Evolutionary conservation across 176 grass and related monocot genomes (phyloP).

Genomic region (Canna indica): DNA sequence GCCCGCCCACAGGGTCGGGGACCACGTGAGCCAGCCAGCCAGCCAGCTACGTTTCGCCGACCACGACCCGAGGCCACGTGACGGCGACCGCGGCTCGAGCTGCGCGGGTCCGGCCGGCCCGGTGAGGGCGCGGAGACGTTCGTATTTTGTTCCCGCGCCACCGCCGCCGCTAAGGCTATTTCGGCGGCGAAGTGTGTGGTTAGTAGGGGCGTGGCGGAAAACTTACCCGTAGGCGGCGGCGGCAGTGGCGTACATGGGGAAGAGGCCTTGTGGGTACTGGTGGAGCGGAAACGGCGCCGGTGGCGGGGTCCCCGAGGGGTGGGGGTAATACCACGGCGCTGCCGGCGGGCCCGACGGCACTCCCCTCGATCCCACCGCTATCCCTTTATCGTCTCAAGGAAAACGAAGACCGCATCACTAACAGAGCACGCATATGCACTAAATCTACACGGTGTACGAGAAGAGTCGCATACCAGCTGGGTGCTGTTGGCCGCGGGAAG

Average conservation of each 20-base stretch:
- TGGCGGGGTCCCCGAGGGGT: slow-evolving; percentile 43
- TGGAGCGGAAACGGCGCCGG: slow-evolving; percentile 46
- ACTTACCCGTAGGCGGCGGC: slow-evolving; percentile 68
- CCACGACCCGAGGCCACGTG: neutral
- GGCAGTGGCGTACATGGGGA: slow-evolving; percentile 79
- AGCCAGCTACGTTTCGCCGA: neutral
- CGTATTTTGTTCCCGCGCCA: neutral
- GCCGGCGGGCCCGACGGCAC: slow-evolving; percentile 51
- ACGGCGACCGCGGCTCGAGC: neutral
- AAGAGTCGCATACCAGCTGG: neutral
- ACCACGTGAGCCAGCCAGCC: neutral
- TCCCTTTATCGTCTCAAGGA: slow-evolving; percentile 33
- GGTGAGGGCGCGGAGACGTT: neutral
- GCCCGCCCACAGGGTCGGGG: neutral
- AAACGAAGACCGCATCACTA: neutral
- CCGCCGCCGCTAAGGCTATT: neutral
- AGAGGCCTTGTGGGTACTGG: slow-evolving; percentile 42
- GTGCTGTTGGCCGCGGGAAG: slow-evolving; percentile 8
- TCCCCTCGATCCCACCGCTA: slow-evolving; percentile 59
- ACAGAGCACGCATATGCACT: neutral
- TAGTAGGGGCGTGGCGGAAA: neutral
- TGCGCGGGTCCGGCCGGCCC: neutral
- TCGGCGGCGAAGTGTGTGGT: neutral
- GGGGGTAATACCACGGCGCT: slow-evolving; percentile 78
- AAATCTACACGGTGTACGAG: neutral